Base-by-base conservation (phyloP, 169 alveolate species). In the Plasmodium yoelii region DNA sequence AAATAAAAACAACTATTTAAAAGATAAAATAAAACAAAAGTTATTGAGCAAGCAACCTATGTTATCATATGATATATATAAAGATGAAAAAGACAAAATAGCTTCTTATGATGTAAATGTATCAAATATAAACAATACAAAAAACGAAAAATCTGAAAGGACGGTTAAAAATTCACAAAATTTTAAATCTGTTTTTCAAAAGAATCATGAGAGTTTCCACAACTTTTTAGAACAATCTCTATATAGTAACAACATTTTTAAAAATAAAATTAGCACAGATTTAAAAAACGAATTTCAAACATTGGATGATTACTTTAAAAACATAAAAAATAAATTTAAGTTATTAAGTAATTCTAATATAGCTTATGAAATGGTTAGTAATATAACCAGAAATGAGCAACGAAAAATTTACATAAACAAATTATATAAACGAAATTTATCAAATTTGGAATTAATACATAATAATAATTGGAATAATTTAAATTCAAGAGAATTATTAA, bases 1-100 rank as follows among this genome's bases (percentile, higher is more conserved):
- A 77, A 77, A 77, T 77, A 77, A 44, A 44, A 61, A 74, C 46
- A 74, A 64, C 49, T 63, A 77, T 18, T 77, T 77, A 15, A 77
- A 77, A 53, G 77, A 77, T 26, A 64, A 61, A 68, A n/a, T 49
- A 77, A 63, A 42, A 34, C 7, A 34, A 26, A 49, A 51, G 10
- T 9, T 77, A 24, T 34, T 18, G 26, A 47, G 44, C 65, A 77
- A 64, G 56, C 57, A 61, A 1, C 49, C 12, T 42, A 19, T 24
- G 24, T 28, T 24, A 46, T 28, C 46, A 1, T 18, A 77, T 77
- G 28, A 63, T 68, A 75, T 51, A 9, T 63, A 24, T 61, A 57
- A 73, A 19, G 73, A 77, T 22, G 88, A 65, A 44, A 64, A 56
- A 57, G 55, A 64, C 49, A 28, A 51, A 24, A 6, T 51, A 51